Evolutionary conservation across 2,329 filamentous ascomycete species (phyloP).

Genomic region (Penicillium oxalicum): DNA sequence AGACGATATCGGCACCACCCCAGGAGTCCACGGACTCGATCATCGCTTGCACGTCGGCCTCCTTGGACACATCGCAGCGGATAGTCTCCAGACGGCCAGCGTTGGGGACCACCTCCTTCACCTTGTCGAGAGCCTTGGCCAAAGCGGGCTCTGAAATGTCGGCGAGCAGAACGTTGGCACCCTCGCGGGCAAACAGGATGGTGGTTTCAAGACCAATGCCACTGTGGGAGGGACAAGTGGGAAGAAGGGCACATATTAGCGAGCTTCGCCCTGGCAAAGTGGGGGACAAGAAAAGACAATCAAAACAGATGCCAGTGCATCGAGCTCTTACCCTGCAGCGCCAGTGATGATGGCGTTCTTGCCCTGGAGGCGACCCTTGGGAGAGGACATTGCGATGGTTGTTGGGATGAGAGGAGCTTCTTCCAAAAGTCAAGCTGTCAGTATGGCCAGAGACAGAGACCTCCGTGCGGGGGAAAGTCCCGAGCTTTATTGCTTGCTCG

Average conservation of each 20-base stretch:
- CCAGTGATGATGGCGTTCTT: constrained; percentile 75
- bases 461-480: background rate
- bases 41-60: constrained; percentile 68
- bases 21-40: constrained; percentile 71
- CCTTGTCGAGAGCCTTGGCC: constrained; percentile 67
- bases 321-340: constrained; percentile 67
- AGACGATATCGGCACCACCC: constrained; percentile 86
- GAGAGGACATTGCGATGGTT: constrained; percentile 10
- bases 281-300: no score
- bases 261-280: background rate
- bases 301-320: background rate
- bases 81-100: constrained; percentile 23
- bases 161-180: constrained; percentile 75
- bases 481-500: background rate
- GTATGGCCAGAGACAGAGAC: background rate
- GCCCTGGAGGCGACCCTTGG: constrained; percentile 45
- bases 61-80: constrained; percentile 71
- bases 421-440: constrained; percentile 5
- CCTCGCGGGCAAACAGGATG: constrained; percentile 85
- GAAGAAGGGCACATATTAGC: background rate
- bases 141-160: constrained; percentile 77
- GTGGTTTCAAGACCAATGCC: constrained; percentile 90
- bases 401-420: constrained; percentile 1
- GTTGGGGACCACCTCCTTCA: constrained; percentile 63
- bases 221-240: constrained; percentile 31